A percentile compares a stretch with the other conserved stretches of the same genome.
These are phyloP conservation scores for Sequoia sempervirens DNA, from an alignment of 75 land plant species.

Conservation along the genomic window DNA sequence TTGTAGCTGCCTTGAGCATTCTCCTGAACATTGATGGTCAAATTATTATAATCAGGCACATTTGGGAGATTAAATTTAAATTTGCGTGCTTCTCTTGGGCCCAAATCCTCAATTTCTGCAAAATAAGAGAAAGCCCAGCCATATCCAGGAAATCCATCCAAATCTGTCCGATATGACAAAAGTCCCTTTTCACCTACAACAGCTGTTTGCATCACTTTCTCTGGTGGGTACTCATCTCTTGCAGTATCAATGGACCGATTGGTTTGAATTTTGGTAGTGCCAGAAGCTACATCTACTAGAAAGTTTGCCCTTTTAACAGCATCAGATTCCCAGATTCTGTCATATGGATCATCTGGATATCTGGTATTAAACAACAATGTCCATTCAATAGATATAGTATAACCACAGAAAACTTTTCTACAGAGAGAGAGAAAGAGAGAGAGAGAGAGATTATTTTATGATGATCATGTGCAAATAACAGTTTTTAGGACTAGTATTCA, in stretches of 20 bases:
- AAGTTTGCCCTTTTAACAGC: slow-evolving; percentile 51
- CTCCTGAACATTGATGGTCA: slow-evolving; percentile 54
- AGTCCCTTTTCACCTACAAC: slow-evolving; percentile 67
- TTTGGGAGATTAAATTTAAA: slow-evolving; percentile 49
- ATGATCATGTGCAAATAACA: background rate
- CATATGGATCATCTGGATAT: slow-evolving; percentile 85
- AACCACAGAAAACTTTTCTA: background rate
- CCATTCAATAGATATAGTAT: background rate
- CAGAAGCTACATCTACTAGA: slow-evolving; percentile 63
- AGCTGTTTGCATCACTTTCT: slow-evolving; percentile 88
- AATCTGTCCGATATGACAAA: slow-evolving; percentile 55
- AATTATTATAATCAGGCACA: slow-evolving; percentile 28
- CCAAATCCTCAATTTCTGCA: slow-evolving; percentile 79
- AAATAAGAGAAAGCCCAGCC: slow-evolving; percentile 75
- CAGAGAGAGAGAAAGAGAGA: background rate
- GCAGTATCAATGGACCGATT: slow-evolving; percentile 27
- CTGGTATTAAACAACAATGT: slow-evolving; percentile 27
- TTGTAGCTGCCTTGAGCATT: slow-evolving; percentile 66
- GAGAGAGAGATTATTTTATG: background rate
- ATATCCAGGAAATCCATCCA: slow-evolving; percentile 65
- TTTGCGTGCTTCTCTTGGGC: slow-evolving; percentile 42
- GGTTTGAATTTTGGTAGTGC: slow-evolving; percentile 56
- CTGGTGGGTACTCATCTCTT: slow-evolving; percentile 56
- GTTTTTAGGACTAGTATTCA: background rate
- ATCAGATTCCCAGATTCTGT: slow-evolving; percentile 86